Evolutionary conservation across 2,329 filamentous ascomycete species (phyloP).

Genomic region (Daldinia eschscholtzii): DNA sequence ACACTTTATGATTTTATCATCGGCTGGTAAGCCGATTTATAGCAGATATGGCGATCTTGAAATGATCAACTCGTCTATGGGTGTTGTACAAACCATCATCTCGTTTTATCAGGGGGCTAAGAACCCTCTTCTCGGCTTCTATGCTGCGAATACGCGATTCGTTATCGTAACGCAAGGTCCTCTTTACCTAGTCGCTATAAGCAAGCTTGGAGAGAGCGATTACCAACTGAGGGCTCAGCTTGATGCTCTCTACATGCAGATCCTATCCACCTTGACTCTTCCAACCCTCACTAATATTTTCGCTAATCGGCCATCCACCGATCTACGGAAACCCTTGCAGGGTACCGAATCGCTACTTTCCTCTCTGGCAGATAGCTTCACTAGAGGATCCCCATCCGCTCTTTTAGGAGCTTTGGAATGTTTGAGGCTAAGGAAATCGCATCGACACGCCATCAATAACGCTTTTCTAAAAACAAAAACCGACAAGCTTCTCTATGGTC

Average conservation of each 20-base stretch:
- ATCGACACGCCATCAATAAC: slow-evolving; percentile 88
- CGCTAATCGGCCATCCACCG: slow-evolving; percentile 89
- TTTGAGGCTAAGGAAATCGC: slow-evolving; percentile 88
- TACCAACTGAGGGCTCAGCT: slow-evolving; percentile 87
- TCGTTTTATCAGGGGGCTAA: slow-evolving; percentile 90
- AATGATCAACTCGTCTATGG: slow-evolving; percentile 92
- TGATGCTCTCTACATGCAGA: slow-evolving; percentile 97
- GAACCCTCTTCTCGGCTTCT: slow-evolving; percentile 84
- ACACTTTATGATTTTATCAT: slow-evolving; percentile 96
- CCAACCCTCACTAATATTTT: slow-evolving; percentile 90
- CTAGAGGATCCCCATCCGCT: slow-evolving; percentile 88
- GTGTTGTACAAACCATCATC: slow-evolving; percentile 96
- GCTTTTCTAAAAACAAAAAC: slow-evolving; percentile 83
- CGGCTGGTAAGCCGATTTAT: slow-evolving; percentile 96
- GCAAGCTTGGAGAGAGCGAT: slow-evolving; percentile 91
- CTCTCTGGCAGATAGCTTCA: slow-evolving; percentile 94
- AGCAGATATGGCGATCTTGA: slow-evolving; percentile 92
- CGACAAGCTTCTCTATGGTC: slow-evolving; percentile 86
- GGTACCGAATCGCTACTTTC: slow-evolving; percentile 93
- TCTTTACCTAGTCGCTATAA: slow-evolving; percentile 93
- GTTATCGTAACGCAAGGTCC: slow-evolving; percentile 87
- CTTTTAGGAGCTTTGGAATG: slow-evolving; percentile 93
- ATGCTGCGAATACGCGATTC: slow-evolving; percentile 87
- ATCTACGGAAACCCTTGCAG: slow-evolving; percentile 88
- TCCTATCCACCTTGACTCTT: slow-evolving; percentile 92